Conservation (phyloP, 345 rosid genomes). For the Populus pruinosa region DNA sequence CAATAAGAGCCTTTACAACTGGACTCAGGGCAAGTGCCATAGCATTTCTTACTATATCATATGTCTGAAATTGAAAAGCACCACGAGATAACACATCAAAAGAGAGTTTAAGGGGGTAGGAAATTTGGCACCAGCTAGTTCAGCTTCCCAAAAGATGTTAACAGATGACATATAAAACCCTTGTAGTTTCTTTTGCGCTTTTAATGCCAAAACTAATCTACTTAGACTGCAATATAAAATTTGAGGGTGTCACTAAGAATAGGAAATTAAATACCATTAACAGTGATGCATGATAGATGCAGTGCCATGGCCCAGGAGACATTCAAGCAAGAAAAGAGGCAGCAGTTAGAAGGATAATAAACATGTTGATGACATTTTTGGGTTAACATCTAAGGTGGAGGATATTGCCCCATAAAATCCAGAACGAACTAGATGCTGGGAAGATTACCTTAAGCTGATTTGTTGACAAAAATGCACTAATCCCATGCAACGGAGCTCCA, state of each 20-base stretch:
- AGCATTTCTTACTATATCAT: slow-evolving; percentile 93
- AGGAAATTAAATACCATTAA: neutral
- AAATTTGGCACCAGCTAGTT: slow-evolving; percentile 3
- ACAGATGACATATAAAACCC: neutral
- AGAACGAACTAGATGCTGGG: neutral
- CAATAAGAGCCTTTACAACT: slow-evolving; percentile 80
- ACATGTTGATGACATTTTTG: neutral
- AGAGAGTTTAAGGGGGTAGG: slow-evolving; percentile 3
- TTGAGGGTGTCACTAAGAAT: neutral
- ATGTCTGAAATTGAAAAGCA: slow-evolving; percentile 48
- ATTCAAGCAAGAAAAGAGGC: neutral
- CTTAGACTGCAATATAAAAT: neutral
- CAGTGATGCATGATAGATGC: neutral
- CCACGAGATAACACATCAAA: neutral
- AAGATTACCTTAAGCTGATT: slow-evolving; percentile 76
- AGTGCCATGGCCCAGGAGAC: neutral
- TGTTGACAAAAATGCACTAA: slow-evolving; percentile 74
- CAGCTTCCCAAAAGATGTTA: neutral
- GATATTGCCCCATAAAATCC: neutral
- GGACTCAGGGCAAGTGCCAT: slow-evolving; percentile 95
- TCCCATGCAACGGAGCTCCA: slow-evolving; percentile 98
- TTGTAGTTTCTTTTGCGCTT: neutral
- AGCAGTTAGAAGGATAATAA: neutral
- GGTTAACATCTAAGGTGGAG: neutral
- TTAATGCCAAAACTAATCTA: neutral